These are phyloP conservation scores for Ogataea polymorpha DNA, from an alignment of 805 yeast genomes.

Conservation along the genomic window DNA sequence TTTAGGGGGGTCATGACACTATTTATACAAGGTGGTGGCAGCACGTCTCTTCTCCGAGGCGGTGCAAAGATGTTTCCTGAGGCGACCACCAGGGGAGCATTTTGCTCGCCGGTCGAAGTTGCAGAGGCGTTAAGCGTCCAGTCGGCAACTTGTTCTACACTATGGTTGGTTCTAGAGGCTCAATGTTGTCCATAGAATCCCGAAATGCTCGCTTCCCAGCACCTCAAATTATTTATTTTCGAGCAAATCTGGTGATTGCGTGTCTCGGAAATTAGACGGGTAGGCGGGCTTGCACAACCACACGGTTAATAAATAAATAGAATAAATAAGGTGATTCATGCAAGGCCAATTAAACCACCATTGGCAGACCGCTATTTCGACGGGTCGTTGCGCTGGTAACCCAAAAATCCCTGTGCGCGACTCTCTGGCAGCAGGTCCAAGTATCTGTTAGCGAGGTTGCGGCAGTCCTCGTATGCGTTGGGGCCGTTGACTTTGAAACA, in stretches of 20 bases:
- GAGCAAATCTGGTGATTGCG: slow-evolving; percentile 1
- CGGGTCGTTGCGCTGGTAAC: slow-evolving; percentile 89
- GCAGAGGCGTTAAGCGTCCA: no score
- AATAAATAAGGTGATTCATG: slow-evolving; percentile 6
- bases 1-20: slow-evolving; percentile 5
- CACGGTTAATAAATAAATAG: slow-evolving; percentile 4
- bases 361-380: slow-evolving; percentile 44
- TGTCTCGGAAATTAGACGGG: slow-evolving; percentile 3
- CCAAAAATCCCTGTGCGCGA: slow-evolving; percentile 68
- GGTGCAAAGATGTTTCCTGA: slow-evolving; percentile 7
- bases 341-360: no score
- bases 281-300: slow-evolving; percentile 1
- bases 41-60: slow-evolving; percentile 12
- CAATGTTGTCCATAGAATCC: no score
- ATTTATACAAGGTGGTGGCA: slow-evolving; percentile 3
- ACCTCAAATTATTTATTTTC: background rate
- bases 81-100: background rate
- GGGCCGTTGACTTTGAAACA: slow-evolving; percentile 61
- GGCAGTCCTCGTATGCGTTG: slow-evolving; percentile 75
- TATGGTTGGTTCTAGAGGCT: no score
- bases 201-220: background rate
- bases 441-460: slow-evolving; percentile 73
- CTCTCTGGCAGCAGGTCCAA: slow-evolving; percentile 71
- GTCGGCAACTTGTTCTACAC: no score
- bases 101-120: no score